Conservation (phyloP, 148 eudicot genomes). For the Camellia granthamiana region DNA sequence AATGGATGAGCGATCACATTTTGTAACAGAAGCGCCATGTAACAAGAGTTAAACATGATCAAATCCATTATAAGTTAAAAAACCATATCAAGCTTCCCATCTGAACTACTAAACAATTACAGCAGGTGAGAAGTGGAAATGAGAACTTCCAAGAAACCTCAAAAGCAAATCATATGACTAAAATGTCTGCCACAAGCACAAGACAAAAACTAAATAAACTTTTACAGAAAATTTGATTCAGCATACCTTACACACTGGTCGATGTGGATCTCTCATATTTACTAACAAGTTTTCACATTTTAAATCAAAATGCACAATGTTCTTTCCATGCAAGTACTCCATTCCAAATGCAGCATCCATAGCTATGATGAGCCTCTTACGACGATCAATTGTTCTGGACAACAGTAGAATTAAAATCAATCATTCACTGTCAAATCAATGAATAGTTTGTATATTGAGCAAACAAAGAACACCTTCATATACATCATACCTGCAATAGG, state of each 20-base stretch:
- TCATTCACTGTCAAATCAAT: not conserved
- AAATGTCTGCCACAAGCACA: not conserved
- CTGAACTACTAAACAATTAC: not conserved
- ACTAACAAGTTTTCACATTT: conserved; percentile 91
- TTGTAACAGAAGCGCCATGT: not conserved
- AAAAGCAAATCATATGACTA: not conserved
- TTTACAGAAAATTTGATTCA: not conserved
- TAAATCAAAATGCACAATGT: conserved; percentile 95
- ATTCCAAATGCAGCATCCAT: conserved; percentile 98
- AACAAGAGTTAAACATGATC: conserved; percentile 4
- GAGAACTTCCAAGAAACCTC: not conserved
- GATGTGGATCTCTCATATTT: conserved; percentile 97
- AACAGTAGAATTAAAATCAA: conserved; percentile 1
- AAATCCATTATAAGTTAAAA: not conserved
- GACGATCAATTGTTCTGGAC: conserved; percentile 91
- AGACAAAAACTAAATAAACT: not conserved
- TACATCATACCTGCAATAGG: conserved; percentile 1
- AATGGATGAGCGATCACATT: conserved; percentile 12
- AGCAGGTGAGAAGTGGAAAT: not conserved
- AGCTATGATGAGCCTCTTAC: conserved; percentile 90
- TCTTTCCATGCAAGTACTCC: conserved; percentile 92
- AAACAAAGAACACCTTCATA: not conserved
- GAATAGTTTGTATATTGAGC: not conserved
- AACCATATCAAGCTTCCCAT: not conserved
- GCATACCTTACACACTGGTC: conserved; percentile 95